Base-by-base conservation (phyloP, 2,329 filamentous ascomycete genomes). In the Chaetomium sp. region DNA sequence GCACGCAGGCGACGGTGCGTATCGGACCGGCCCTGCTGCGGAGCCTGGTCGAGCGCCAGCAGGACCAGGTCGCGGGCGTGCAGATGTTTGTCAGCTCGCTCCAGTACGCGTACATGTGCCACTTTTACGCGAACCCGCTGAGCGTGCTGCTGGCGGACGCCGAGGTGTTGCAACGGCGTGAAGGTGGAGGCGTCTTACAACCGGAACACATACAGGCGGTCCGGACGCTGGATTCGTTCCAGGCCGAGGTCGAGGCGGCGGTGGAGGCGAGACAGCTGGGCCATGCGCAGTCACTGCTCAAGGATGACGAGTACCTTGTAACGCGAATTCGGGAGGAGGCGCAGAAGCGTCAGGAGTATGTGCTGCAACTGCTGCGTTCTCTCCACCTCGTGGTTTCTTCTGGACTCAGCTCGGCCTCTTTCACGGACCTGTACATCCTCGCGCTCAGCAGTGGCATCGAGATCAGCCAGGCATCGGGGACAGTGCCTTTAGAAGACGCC, bases 41-140 rank as follows among this genome's bases (percentile, higher is more conserved):
- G 42, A 79, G 76, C 64, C 76, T 90, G 59, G 72, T 91, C 19
- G 84, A 87, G 58, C 79, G 89, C 35, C 89, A 94, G 66, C 80
- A 80, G 60, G 86, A 91, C 62, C 87, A 92, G 65, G 82, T 90
- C 6, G 85, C 88, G 44, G 89, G 87, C 61, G 82, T 89, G 12
- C 84, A 89, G 55, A 80, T 82, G 7, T 88, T 92, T 66, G 77
- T 86, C 48, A 82, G 82, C 66, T 84, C 86, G 9, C 65, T 91
- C 2, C 87, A 88, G 80, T 94, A 92, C 70, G 83, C 86, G 1
- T 90, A 91, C 66, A 91, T 95, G 88, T 89, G 86, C 55, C 87
- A 91, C 67, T 92, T 89, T 66, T 92, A 89, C 63, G 87, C 86
- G 41, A 92, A 91, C 62, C 82, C 86, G 0, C 74, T 91, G 3